Conservation (phyloP, 768 basidiomycete species). For the Stropharia rugosoannulata region DNA sequence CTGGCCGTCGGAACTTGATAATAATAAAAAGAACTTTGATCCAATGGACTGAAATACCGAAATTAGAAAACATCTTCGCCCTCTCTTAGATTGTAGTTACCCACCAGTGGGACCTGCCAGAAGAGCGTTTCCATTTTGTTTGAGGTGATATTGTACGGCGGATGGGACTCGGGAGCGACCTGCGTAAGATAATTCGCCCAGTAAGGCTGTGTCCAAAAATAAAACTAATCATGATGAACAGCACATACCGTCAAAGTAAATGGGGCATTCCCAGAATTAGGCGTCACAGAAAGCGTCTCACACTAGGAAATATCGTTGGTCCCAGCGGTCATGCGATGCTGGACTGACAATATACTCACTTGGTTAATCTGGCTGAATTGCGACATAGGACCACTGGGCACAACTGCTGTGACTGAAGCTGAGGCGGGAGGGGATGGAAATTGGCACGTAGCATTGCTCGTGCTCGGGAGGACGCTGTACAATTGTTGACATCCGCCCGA, state of each 20-base stretch:
- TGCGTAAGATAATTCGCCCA: conserved; percentile 14
- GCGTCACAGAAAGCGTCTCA: conserved; percentile 42
- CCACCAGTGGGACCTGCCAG: conserved; percentile 41
- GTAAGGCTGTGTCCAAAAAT: neutral
- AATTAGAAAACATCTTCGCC: neutral
- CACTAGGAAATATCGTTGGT: conserved; percentile 31
- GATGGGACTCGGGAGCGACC: conserved; percentile 51
- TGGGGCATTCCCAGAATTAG: conserved; percentile 44
- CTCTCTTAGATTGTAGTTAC: neutral
- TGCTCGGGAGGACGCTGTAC: conserved; percentile 45
- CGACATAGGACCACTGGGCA: conserved; percentile 38
- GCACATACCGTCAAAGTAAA: conserved; percentile 42
- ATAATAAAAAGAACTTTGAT: conserved; percentile 47
- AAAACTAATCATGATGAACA: neutral
- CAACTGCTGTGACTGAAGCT: conserved; percentile 34
- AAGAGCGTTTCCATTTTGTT: conserved; percentile 30
- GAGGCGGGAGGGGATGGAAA: conserved; percentile 36
- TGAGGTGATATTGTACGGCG: conserved; percentile 51
- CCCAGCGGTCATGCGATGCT: neutral
- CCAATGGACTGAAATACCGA: conserved; percentile 36
- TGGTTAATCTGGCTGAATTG: conserved; percentile 46
- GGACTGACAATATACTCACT: conserved; percentile 21
- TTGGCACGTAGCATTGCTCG: conserved; percentile 33
- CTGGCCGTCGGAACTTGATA: conserved; percentile 43
- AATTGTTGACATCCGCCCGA: conserved; percentile 53